phyloP scores from a whole-genome alignment of 148 eudicot species.

The Persicaria maculosa region DNA sequence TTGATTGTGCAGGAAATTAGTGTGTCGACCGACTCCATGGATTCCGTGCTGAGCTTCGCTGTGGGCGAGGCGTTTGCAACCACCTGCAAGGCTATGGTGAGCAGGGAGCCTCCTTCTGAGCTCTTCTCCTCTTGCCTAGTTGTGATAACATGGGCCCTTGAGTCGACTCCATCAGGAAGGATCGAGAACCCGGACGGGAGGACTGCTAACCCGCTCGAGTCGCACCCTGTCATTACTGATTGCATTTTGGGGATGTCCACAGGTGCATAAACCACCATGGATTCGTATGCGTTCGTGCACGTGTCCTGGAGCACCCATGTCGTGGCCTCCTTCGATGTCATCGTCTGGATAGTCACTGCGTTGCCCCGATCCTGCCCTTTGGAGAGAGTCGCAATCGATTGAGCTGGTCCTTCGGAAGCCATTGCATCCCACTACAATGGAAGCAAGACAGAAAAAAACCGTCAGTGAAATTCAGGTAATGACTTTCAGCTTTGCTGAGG shows the following conservation, averaged over 20 bases:
- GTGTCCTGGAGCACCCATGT: slow-evolving; percentile 85
- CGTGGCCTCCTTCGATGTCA: slow-evolving; percentile 46
- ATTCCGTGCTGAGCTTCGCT: slow-evolving; percentile 47
- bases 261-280: slow-evolving; percentile 68
- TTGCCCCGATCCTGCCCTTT: slow-evolving; percentile 91
- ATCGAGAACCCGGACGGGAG: slow-evolving; percentile 88
- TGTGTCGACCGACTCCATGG: slow-evolving; percentile 63
- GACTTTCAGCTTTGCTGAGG: not conserved
- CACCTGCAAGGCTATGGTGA: slow-evolving; percentile 72
- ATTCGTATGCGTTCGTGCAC: slow-evolving; percentile 65
- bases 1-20: slow-evolving; percentile 57
- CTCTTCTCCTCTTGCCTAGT: slow-evolving; percentile 48
- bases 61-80: slow-evolving; percentile 61
- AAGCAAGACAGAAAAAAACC: not conserved
- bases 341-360: slow-evolving; percentile 64
- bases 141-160: slow-evolving; percentile 71
- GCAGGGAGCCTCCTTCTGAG: slow-evolving; percentile 74
- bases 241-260: slow-evolving; percentile 65
- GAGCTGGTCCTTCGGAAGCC: slow-evolving; percentile 55
- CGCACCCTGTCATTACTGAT: slow-evolving; percentile 86
- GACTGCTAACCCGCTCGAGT: slow-evolving; percentile 60
- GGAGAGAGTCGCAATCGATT: slow-evolving; percentile 61
- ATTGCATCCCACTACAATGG: slow-evolving; percentile 68
- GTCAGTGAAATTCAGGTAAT: not conserved
- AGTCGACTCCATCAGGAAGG: slow-evolving; percentile 76